phyloP scores from a whole-genome alignment of 2,329 filamentous ascomycete genomes.

The Drechslerella coelobrocha region DNA sequence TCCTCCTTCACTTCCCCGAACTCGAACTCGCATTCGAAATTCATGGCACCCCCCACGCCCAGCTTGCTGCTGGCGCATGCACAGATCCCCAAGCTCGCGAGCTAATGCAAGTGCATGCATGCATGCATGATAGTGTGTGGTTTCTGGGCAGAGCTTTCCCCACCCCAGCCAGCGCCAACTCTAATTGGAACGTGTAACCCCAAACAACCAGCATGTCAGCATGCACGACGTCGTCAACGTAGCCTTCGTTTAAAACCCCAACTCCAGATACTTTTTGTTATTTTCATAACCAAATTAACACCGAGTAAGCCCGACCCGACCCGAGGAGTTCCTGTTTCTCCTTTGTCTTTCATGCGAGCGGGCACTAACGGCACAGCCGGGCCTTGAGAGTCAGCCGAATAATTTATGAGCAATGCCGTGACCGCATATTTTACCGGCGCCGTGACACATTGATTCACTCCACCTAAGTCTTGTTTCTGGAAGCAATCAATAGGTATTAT shows the following conservation, averaged over 20 bases:
- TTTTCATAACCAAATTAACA: background rate
- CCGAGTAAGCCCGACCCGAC: background rate
- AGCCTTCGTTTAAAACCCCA: background rate
- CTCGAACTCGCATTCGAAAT: background rate
- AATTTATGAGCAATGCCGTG: too few species aligned
- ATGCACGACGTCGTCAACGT: slow-evolving; percentile 12
- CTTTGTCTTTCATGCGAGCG: background rate
- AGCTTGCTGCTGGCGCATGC: slow-evolving; percentile 12
- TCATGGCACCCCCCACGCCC: slow-evolving; percentile 35
- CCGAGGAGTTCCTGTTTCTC: background rate
- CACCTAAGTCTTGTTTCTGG: too few species aligned
- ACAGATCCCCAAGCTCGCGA: background rate
- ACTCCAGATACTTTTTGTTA: background rate
- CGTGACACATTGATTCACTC: too few species aligned
- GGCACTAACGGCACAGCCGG: background rate
- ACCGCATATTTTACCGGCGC: too few species aligned
- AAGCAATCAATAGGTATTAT: too few species aligned
- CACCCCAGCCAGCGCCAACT: slow-evolving; percentile 34
- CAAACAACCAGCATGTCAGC: slow-evolving; percentile 41
- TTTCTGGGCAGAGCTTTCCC: slow-evolving; percentile 2
- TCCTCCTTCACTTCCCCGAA: background rate
- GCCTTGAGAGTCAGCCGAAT: too few species aligned
- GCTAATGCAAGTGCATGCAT: slow-evolving; percentile 4
- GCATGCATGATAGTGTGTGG: background rate
- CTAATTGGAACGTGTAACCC: slow-evolving; percentile 52